Evolutionary conservation across 345 rosid species (phyloP), one percentile per base, ranked within the genome.

Genomic region (Gossypium longicalyx): DNA sequence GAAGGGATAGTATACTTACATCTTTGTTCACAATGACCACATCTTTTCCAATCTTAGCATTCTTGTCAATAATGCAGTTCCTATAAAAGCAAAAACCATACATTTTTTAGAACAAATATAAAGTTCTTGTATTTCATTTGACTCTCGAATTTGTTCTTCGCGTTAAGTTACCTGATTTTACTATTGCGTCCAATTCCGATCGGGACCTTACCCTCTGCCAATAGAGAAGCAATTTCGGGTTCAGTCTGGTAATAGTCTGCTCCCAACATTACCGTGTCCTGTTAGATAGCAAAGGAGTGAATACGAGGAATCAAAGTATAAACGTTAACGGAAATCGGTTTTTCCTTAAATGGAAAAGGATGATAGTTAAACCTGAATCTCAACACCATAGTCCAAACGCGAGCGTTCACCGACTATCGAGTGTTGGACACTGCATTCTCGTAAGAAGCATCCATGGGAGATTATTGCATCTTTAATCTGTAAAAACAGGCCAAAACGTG

Each of bases 21-120:
- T 91, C 98, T 80, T 85, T 87, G 80, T 92, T 94, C 80, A 67
- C 23, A 74, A 94, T 91, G 78, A 87, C 69, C 80, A 92, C 98
- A 19, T 92, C 83, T 87, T 92, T 87, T 64, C 98, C 95, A 27
- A 94, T 89, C 87, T 87, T 92, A 2, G 88, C 91, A 23, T 94
- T 94, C 93, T 94, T 94, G 88, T 94, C 98, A 12, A 94, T 87
- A 62, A 94, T 91, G 86, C 98, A 92, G 73, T 89, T 91, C 91
- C 98, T 94, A 43, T 34, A 78, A 80, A 19, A 73, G 68, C 63
- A 69, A 71, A 60, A 51, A 9, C 72, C 54, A 2, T 72, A 7
- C 52, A 41, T 4, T 13, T 34, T 7, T n/a, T 34, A 34, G 38
- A 34, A 34, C 34, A 4, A 71, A 67, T 3, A 44, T 29, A 22